These are phyloP conservation scores for Silene latifolia DNA, from an alignment of 148 eudicot genomes.

Conservation along the genomic window DNA sequence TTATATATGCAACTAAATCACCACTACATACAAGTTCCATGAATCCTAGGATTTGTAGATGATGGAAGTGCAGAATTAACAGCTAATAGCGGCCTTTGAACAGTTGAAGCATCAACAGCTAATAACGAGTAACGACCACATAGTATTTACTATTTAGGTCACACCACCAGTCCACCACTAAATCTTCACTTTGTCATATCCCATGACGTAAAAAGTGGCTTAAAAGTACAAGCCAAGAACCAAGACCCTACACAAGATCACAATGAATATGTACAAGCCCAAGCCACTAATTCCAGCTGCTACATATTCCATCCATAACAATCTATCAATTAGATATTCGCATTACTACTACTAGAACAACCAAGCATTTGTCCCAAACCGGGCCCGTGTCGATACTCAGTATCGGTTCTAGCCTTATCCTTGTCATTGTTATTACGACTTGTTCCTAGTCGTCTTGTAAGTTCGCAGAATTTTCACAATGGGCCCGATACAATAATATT, in stretches of 20 bases:
- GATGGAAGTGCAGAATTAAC: too few relatives aligned
- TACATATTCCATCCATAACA: neutral
- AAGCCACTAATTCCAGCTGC: neutral
- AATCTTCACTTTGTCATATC: neutral
- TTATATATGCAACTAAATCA: too few relatives aligned
- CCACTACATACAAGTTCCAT: too few relatives aligned
- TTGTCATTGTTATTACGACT: too few relatives aligned
- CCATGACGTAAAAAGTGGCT: neutral
- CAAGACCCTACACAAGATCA: slow-evolving; percentile 28
- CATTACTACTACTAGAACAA: neutral
- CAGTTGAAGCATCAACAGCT: neutral
- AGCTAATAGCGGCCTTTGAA: neutral
- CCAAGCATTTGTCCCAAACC: neutral
- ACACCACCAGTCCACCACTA: neutral
- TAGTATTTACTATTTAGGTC: neutral
- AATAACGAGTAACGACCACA: slow-evolving; percentile 9
- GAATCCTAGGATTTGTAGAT: too few relatives aligned
- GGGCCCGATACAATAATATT: too few relatives aligned
- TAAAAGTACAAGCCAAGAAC: too few relatives aligned
- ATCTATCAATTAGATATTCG: neutral
- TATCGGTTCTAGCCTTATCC: neutral
- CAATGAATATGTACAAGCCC: neutral
- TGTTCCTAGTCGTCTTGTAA: too few relatives aligned
- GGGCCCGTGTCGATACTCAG: neutral
- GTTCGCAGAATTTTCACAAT: too few relatives aligned